Evolutionary conservation across 306 rosid genomes (phyloP), one percentile per base, ranked within the genome.

Genomic region (Vigna reflexopilosa): DNA sequence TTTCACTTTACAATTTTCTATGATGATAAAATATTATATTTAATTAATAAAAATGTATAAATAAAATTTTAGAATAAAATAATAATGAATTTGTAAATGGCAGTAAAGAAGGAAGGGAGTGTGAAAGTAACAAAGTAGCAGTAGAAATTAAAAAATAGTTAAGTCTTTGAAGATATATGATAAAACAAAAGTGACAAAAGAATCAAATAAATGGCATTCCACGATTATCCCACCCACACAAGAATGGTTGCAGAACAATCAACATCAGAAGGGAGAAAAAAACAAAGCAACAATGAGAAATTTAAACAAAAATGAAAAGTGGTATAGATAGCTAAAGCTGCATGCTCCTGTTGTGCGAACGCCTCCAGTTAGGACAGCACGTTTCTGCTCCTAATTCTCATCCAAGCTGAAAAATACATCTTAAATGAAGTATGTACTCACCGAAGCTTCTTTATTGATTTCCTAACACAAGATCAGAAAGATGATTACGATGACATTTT

Each of bases 401-500:
- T 15, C 72, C 40, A 78, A 81, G 84, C 81, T 26, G 58, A 20
- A 63, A 55, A 48, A 49, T 32, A 66, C 49, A 78, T 80, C 80
- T 72, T 47, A 73, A 64, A 28, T 52, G 69, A 50, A 64, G 44
- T 80, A 80, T 48, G 75, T 63, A 80, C 69, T 85, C 77, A 62
- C n/a, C 49, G 87, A 82, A 85, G 83, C 73, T 77, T 68, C 78
- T 84, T 88, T 85, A 61, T 76, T 76, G 70, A 82, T 78, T 63
- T 72, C 51, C 45, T 8, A 42, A 78, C 81, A 64, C 67, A 7
- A 73, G n/a, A 65, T 67, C 56, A 42, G 71, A 83, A 62, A 57
- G 66, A 80, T 48, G 85, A 84, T 84, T 77, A 72, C 32, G 32
- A 83, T 77, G 40, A 75, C 88, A 75, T 51, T 65, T 76, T 7